These are phyloP conservation scores for Mycena rebaudengoi DNA, from an alignment of 768 basidiomycete species.

Conservation along the genomic window DNA sequence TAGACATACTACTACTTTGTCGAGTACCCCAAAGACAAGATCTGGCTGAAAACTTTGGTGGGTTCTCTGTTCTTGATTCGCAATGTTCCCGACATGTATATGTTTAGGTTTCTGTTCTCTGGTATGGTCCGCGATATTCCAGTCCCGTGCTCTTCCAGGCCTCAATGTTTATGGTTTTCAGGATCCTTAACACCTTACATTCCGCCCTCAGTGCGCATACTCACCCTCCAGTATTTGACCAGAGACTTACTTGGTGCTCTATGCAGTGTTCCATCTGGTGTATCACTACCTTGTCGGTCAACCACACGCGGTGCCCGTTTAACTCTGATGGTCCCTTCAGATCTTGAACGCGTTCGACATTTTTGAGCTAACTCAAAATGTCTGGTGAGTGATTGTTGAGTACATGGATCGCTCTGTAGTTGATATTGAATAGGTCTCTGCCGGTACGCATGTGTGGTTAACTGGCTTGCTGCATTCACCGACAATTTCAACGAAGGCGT, in stretches of 20 bases:
- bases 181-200: not conserved
- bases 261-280: not conserved
- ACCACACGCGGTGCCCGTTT: not conserved
- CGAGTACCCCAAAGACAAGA: not conserved
- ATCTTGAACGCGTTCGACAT: not conserved
- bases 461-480: not conserved
- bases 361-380: not conserved
- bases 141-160: not conserved
- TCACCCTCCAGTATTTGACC: not conserved
- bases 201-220: not conserved
- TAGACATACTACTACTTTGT: not conserved
- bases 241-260: not conserved
- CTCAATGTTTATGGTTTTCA: not conserved
- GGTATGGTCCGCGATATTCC: not conserved
- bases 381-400: not conserved
- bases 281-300: not conserved
- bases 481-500: not conserved
- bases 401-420: not conserved
- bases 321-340: not conserved
- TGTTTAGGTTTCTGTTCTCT: not conserved
- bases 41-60: not conserved
- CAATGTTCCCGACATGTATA: not conserved
- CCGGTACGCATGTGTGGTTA: not conserved
- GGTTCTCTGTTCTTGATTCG: not conserved
- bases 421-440: not conserved